Base-by-base conservation (phyloP, 208 protist species). In the Trypanosoma cruzi region DNA sequence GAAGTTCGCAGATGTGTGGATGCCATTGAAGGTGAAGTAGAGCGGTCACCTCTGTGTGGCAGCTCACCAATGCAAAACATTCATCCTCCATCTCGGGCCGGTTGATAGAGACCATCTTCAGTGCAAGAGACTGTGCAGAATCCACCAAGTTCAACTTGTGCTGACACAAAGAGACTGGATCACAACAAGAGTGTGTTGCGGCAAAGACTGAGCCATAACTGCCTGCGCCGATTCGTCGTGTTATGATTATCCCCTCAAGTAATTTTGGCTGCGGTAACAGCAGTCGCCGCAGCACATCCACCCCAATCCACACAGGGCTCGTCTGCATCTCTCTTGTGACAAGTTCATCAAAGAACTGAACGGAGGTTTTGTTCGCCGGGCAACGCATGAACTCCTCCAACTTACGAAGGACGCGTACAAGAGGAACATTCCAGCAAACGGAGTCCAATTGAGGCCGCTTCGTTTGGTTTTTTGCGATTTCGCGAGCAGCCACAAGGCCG, bases 21-120 rank as follows among this genome's bases (percentile, higher is more conserved):
- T 89, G 80, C 32, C 80, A 75, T n/a, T 78, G 77, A 31, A 93
- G 69, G 29, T 78, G 82, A 31, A 74, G 66, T 73, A 95, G 84
- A 11, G 82, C 76, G 16, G 92, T 80, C 44, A 83, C 85, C 79
- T 95, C 90, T 3, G 74, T 75, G 75, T 93, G 87, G 48, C 78
- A 88, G 52, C 84, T 79, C 13, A 86, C 72, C 65, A 95, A 65
- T 46, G 80, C 79, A 34, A 65, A 75, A 24, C 32, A 61, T 36
- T 80, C 81, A 58, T 85, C 86, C 31, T 85, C 84, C 34, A 67
- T 77, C 48, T 77, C 78, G 49, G 80, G 87, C 28, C 74, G 71
- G 28, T 69, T 70, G 7, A 93, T 62, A 6, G 90, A 73, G 26
- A 90, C 67, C 63, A 90, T 74, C 73, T 95, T 95, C 10, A 93